Percentiles rank a stretch among this genome's conserved stretches.
phyloP scores from a whole-genome alignment of 208 protist genomes.

The Trichomonas vaginalis region DNA sequence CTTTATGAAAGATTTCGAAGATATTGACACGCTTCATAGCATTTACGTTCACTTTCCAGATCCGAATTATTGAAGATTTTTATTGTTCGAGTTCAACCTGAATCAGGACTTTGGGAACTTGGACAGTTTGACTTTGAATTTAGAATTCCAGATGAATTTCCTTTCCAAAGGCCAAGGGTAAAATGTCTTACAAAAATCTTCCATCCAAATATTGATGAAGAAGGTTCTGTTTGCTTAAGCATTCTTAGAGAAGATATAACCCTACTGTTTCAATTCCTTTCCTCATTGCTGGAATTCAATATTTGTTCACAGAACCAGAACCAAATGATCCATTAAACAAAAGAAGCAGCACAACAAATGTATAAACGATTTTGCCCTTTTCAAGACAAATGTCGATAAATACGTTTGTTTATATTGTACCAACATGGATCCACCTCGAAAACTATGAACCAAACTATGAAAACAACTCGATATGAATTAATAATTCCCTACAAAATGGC shows the following conservation, averaged over 20 bases:
- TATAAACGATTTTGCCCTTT: background rate
- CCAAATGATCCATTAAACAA: background rate
- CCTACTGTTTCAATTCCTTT: background rate
- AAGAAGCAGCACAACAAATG: background rate
- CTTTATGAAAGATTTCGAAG: background rate
- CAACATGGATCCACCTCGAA: background rate
- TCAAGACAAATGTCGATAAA: background rate
- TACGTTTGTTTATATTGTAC: background rate
- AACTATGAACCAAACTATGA: too few species aligned
- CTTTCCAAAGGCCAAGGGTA: background rate
- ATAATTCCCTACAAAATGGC: too few species aligned
- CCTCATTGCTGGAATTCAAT: background rate
- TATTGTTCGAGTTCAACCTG: background rate
- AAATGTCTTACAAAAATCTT: background rate
- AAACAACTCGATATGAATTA: too few species aligned
- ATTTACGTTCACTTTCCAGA: background rate
- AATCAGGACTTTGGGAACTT: background rate
- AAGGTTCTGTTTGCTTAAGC: background rate
- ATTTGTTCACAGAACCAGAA: background rate
- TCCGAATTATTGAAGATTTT: background rate
- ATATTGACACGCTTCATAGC: background rate
- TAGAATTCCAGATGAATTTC: slow-evolving; percentile 8
- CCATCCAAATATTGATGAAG: slow-evolving; percentile 10
- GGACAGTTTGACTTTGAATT: background rate
- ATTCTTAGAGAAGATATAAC: background rate